Evolutionary conservation across 805 yeast species (phyloP), one percentile per base, ranked within the genome.

Genomic region (Candida caryicola): DNA sequence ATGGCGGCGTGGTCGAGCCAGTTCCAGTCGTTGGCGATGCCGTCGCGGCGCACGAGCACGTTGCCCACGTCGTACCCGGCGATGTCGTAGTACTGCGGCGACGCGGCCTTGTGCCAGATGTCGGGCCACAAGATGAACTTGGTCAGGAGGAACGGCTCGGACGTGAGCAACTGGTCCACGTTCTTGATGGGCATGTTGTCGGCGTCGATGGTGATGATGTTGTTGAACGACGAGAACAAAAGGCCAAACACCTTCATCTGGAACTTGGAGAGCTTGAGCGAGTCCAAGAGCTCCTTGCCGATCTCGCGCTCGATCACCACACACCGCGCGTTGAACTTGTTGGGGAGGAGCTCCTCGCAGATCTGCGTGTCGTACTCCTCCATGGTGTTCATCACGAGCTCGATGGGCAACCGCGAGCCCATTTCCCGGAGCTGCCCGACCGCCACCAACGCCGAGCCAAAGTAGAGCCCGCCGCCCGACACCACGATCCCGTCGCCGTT

Each of bases 111-210:
- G 23, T 57, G 64, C 66, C 66, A 61, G 26, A 55, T 41, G 39
- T 63, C 66, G 1, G 69, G 71, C 68, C 69, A 65, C 30, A 65
- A 37, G 10, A 65, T 36, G 45, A 58, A 62, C 17, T 54, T 53
- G 1, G 60, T 49, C 12, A 51, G 33, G 17, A 54, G 33, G 39
- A 48, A 64, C 5, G 60, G 55, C 23, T 53, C 55, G 10, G 55
- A 30, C 23, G 48, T 37, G 8, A 65, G 34, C 14, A 63, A 44
- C 2, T 37, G 34, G 37, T 62, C 69, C 2, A 62, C 55, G 31
- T 61, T 60, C 25, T 50, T 51, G 23, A 64, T 45, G 1, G 68
- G 60, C 45, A 62, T 49, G 38, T 55, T 62, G 42, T 62, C 68
- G 2, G 66, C 56, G 42, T 65, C 71, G 21, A 65, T 42, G 5